phyloP scores from a whole-genome alignment of 1,284 basidiomycete genomes.

The Cryptococcus sp. region DNA sequence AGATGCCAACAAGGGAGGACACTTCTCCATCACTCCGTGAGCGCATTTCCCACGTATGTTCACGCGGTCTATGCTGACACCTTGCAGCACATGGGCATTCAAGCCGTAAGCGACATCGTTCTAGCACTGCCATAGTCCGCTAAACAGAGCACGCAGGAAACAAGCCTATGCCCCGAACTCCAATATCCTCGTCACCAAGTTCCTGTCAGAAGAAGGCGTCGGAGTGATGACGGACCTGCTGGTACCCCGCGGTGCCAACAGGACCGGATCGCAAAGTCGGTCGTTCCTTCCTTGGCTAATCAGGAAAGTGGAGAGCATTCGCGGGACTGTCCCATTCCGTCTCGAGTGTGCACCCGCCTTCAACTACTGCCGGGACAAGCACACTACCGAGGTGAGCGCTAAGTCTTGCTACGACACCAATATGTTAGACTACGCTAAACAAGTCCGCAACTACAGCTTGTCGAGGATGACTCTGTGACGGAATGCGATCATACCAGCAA shows the following conservation, averaged over 20 bases:
- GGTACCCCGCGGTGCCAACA: slow-evolving; percentile 47
- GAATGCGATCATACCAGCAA: slow-evolving; percentile 59
- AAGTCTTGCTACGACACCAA: not conserved
- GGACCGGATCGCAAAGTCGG: slow-evolving; percentile 31
- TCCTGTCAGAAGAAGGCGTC: slow-evolving; percentile 77
- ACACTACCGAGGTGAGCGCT: slow-evolving; percentile 61
- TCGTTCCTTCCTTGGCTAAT: slow-evolving; percentile 75
- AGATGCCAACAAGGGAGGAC: slow-evolving; percentile 70
- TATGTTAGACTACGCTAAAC: not conserved
- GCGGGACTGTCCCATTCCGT: slow-evolving; percentile 71
- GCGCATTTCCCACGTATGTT: too few species aligned
- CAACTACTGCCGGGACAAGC: slow-evolving; percentile 78
- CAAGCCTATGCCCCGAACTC: slow-evolving; percentile 86
- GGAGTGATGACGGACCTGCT: slow-evolving; percentile 68
- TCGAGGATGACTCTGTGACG: slow-evolving; percentile 57
- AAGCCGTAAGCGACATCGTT: slow-evolving; percentile 25
- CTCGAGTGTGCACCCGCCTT: slow-evolving; percentile 91
- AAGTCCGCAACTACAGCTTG: slow-evolving; percentile 45
- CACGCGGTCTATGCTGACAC: not conserved
- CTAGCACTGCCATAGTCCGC: not conserved
- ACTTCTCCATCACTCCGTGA: slow-evolving; percentile 79
- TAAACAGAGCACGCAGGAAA: slow-evolving; percentile 56
- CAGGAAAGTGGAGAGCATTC: slow-evolving; percentile 80
- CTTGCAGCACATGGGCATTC: slow-evolving; percentile 33
- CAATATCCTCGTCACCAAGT: slow-evolving; percentile 86